Base-by-base conservation (phyloP, 805 yeast species). In the Metschnikowia kunwiensis region DNA sequence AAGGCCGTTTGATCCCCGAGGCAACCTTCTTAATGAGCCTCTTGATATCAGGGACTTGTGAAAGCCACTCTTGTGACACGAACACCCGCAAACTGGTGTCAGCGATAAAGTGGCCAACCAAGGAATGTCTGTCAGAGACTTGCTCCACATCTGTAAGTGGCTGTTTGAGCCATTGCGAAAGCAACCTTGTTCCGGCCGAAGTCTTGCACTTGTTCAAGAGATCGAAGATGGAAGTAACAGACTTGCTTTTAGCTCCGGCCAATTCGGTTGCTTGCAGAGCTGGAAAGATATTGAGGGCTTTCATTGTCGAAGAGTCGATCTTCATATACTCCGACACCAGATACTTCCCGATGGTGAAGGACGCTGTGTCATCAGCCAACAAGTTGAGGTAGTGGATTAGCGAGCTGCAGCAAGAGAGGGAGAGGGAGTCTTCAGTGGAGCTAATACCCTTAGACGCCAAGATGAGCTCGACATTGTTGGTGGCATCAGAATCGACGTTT, bases 121-220 rank as follows among this genome's bases (percentile, higher is more conserved):
- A 63, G 6, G 65, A 58, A 46, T 86, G 96, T 33, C 99, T 72
- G 28, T 78, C 69, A 25, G 63, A 58, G 25, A 93, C 88, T 33
- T 70, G 77, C 0, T 49, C 53, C 8, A 72, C 54, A 46, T 78
- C 78, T 35, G 95, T 80, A 32, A 93, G 70, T 1, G 99, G 99
- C 60, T 93, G 98, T 54, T 91, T 93, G 43, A 93, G 70, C 98
- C 98, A 93, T 54, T 87, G 96, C 11, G 93, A 80, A 17, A 93
- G 71, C 33, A 89, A 62, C 46, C 97, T 73, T 1, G 91, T 68
- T 6, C 99, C 99, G n/a, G 93, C 87, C 2, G 78, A 72, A 4
- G 95, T 82, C 51, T 85, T 87, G 67, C 97, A 91, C 49, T 81
- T 78, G 65, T 93, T 91, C 50, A 93, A 65, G 28, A 93, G 69